Evolutionary conservation across 257 asterid species (phyloP).

Genomic region (Penstemon newberryi): DNA sequence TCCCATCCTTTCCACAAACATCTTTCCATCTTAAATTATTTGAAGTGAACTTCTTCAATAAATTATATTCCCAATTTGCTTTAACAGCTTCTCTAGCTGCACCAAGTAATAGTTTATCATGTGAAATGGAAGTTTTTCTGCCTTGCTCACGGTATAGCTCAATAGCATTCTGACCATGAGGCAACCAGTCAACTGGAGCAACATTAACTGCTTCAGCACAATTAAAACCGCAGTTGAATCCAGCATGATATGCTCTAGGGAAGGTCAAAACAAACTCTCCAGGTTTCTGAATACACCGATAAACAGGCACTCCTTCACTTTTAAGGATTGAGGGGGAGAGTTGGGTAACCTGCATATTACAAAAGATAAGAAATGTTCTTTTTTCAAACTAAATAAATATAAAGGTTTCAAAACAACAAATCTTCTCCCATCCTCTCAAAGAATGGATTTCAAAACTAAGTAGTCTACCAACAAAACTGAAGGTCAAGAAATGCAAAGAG

Average conservation of each 20-base stretch:
- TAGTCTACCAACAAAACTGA: conserved; percentile 5
- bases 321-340: conserved; percentile 84
- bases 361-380: conserved; percentile 14
- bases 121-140: conserved; percentile 86
- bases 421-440: conserved; percentile 10
- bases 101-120: conserved; percentile 93
- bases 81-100: conserved; percentile 97
- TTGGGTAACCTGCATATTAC: conserved; percentile 79
- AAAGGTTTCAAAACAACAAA: neutral
- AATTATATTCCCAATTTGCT: conserved; percentile 93
- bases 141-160: conserved; percentile 85
- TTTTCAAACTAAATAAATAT: conserved; percentile 12
- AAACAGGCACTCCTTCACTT: conserved; percentile 87
- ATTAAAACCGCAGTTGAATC: conserved; percentile 91
- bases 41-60: conserved; percentile 65
- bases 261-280: conserved; percentile 96
- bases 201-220: conserved; percentile 99
- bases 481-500: neutral
- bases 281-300: conserved; percentile 86
- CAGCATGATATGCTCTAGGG: conserved; percentile 99
- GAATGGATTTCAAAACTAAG: conserved; percentile 11
- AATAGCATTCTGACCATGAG: conserved; percentile 92
- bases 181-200: conserved; percentile 99
- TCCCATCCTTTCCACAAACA: conserved; percentile 91
- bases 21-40: conserved; percentile 84